Base-by-base conservation (phyloP, 2,329 filamentous ascomycete genomes). In the Trichoderma cornu-damae region DNA sequence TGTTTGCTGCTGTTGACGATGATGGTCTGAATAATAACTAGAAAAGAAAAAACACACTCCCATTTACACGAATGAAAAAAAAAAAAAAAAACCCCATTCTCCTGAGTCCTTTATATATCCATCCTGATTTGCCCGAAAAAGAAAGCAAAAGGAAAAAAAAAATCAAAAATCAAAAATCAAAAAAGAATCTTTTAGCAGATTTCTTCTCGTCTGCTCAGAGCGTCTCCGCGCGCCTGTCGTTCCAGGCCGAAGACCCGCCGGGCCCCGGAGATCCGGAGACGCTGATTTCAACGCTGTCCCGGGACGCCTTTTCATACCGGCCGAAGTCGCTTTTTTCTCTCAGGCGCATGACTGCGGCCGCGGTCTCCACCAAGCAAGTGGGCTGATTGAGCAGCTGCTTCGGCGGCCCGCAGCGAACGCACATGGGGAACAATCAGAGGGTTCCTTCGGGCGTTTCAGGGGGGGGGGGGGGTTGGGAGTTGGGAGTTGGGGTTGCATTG, bases 201-300 rank as follows among this genome's bases (percentile, higher is more conserved):
- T 38, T 16, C 32, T 54, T 12, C 30, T 28, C 16, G 30, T 18
- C 50, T 32, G 50, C 22, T 43, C n/a, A 20, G 18, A 44, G 42
- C 50, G 38, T 53, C 50, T 53, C 50, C 50, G 50, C 50, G 49
- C 49, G 14, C 20, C 12, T 16, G 9, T 6, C 37, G 26, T 40
- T 14, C 9, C 37, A 14, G 14, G 16, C 24, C 24, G 35, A 38
- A 16, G 2, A 16, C n/a, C n/a, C n/a, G n/a, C n/a, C 16, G 28
- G 11, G n/a, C 30, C 28, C 52, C 53, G 53, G 53, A 56, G 53
- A 56, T 40, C 53, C 53, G 53, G 53, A 56, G 53, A 56, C 53
- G 43, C 44, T 48, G 34, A 34, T 40, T 56, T 48, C 53, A n/a
- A 38, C 28, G 32, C 24, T 16, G 44, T 8, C 42, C 40, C 50